Evolutionary conservation across 2,329 filamentous ascomycete species (phyloP).

Genomic region (Zalaria obscura): DNA sequence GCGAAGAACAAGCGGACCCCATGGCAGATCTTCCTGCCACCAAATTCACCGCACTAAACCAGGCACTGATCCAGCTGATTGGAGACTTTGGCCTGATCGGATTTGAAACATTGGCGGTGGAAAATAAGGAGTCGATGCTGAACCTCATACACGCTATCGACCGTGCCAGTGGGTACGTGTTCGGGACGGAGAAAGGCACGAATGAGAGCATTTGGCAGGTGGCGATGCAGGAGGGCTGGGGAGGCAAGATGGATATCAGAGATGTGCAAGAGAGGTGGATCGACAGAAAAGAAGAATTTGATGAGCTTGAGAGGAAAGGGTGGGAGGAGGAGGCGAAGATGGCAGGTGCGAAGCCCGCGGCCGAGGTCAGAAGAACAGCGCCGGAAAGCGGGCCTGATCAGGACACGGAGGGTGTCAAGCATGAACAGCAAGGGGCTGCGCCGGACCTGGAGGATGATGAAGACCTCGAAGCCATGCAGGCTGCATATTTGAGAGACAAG

Average conservation of each 20-base stretch:
- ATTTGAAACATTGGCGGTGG: slow-evolving; percentile 87
- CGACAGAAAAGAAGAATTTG: slow-evolving; percentile 76
- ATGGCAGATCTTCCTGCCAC: slow-evolving; percentile 5
- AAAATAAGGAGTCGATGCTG: slow-evolving; percentile 97
- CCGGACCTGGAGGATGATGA: slow-evolving; percentile 15
- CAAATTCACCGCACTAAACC: slow-evolving; percentile 79
- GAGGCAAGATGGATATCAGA: slow-evolving; percentile 60
- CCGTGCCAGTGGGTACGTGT: slow-evolving; percentile 81
- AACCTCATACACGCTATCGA: slow-evolving; percentile 79
- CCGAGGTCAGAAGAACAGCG: slow-evolving; percentile 2
- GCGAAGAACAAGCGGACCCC: slow-evolving; percentile 17
- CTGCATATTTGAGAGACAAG: slow-evolving; percentile 16
- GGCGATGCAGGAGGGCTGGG: slow-evolving; percentile 59
- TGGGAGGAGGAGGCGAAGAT: slow-evolving; percentile 57
- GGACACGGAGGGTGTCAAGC: slow-evolving; percentile 6
- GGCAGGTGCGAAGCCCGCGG: slow-evolving; percentile 12
- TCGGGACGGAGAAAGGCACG: slow-evolving; percentile 63
- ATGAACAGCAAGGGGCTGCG: not conserved
- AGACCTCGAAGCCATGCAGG: slow-evolving; percentile 24
- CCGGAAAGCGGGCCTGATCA: not conserved
- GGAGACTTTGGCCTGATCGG: slow-evolving; percentile 80
- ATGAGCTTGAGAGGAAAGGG: slow-evolving; percentile 60
- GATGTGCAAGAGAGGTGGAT: slow-evolving; percentile 96
- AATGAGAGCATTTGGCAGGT: slow-evolving; percentile 98
- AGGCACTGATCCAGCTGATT: slow-evolving; percentile 73